Evolutionary conservation across 805 yeast species (phyloP).

Genomic region (Wickerhamomyces sydowiorum): DNA sequence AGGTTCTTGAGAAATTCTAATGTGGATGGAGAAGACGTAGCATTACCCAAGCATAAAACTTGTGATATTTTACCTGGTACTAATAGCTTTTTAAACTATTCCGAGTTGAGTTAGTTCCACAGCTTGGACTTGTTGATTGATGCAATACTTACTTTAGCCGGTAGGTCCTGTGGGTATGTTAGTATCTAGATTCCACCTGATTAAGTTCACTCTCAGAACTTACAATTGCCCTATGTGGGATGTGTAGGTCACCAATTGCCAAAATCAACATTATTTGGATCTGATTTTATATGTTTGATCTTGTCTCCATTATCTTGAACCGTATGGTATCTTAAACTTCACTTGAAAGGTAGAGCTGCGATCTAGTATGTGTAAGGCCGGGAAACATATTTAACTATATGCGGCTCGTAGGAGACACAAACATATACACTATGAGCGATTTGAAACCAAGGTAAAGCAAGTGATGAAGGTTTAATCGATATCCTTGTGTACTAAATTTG

Average conservation of each 20-base stretch:
- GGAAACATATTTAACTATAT: no score
- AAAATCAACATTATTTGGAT: slow-evolving; percentile 50
- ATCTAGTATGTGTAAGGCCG: no score
- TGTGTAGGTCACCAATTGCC: slow-evolving; percentile 85
- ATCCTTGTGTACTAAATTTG: no score
- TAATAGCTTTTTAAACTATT: slow-evolving; percentile 64
- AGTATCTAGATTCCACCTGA: slow-evolving; percentile 2
- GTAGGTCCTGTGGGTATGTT: slow-evolving; percentile 32
- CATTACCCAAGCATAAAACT: slow-evolving; percentile 81
- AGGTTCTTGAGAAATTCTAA: slow-evolving; percentile 57
- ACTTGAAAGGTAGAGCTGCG: no score
- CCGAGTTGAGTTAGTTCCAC: slow-evolving; percentile 1
- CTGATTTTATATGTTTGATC: not conserved
- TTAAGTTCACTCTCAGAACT: no score
- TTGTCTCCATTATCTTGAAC: not conserved
- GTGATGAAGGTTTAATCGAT: no score
- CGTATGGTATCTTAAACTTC: not conserved
- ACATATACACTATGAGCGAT: no score
- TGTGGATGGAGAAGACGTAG: slow-evolving; percentile 61
- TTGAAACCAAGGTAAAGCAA: no score
- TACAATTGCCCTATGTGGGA: slow-evolving; percentile 79
- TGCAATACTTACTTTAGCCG: slow-evolving; percentile 29
- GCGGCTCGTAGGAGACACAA: no score
- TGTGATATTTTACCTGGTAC: slow-evolving; percentile 83
- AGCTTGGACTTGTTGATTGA: not conserved